Evolutionary conservation across 257 asterid genomes (phyloP).

Genomic region (Solanum chilense): DNA sequence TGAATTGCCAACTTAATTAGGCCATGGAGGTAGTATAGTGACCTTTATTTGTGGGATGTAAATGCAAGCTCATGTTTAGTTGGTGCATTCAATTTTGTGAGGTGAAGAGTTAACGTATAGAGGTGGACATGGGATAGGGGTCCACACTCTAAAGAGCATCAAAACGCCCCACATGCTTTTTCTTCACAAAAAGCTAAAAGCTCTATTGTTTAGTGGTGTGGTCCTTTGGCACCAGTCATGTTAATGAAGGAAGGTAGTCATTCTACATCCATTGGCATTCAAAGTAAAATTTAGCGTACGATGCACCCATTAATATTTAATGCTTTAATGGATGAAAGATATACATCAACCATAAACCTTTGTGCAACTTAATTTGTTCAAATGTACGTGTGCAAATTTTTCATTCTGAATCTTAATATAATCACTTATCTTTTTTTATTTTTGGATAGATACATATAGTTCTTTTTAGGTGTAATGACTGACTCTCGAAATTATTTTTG

Average conservation of each 20-base stretch:
- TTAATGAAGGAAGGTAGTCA: background rate
- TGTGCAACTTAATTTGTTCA: background rate
- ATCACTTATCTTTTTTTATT: too few relatives aligned
- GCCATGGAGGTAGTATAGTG: background rate
- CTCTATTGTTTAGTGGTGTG: background rate
- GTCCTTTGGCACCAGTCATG: background rate
- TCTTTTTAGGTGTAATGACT: background rate
- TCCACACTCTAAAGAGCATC: background rate
- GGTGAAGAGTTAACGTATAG: background rate
- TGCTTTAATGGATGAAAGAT: background rate
- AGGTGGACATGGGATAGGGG: background rate
- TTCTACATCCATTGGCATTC: background rate
- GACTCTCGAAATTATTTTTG: background rate
- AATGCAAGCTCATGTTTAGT: background rate
- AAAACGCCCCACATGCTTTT: background rate
- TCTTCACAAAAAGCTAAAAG: background rate
- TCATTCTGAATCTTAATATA: background rate
- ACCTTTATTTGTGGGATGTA: background rate
- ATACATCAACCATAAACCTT: background rate
- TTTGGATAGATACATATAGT: background rate
- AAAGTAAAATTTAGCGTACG: background rate
- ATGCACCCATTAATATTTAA: background rate
- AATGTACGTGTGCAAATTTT: background rate
- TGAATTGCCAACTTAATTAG: background rate
- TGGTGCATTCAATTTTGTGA: background rate